These are phyloP conservation scores for Globisporangium spinosum DNA, from an alignment of 352 stramenopile genomes.

Conservation along the genomic window DNA sequence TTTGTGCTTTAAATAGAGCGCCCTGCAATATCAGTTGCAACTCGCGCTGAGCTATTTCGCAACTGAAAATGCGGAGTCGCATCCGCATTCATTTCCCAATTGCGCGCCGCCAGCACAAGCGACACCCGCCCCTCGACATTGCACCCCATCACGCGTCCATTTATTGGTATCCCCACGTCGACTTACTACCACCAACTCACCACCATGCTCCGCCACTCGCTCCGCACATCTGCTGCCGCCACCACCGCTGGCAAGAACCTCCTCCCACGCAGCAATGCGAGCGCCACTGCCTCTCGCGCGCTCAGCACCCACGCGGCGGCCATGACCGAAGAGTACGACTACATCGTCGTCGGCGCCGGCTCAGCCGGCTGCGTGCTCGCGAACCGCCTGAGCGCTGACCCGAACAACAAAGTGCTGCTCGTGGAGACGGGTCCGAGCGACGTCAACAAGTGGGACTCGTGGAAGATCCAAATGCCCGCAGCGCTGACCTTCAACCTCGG, in stretches of 20 bases:
- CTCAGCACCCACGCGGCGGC: constrained; percentile 20
- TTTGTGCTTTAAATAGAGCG: not conserved
- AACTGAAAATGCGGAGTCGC: not conserved
- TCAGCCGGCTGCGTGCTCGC: constrained; percentile 90
- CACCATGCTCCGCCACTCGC: constrained; percentile 25
- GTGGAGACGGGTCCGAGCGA: constrained; percentile 88
- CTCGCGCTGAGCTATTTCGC: not conserved
- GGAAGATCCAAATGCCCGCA: constrained; percentile 90
- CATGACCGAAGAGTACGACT: constrained; percentile 69
- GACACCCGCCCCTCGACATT: not conserved
- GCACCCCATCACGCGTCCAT: not conserved
- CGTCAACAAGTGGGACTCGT: constrained; percentile 82
- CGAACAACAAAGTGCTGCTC: constrained; percentile 83
- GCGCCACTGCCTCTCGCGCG: constrained; percentile 12
- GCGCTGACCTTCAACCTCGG: constrained; percentile 83
- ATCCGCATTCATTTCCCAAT: constrained; percentile 7
- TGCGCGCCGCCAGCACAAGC: constrained; percentile 13
- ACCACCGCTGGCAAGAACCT: not conserved
- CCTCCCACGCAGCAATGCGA: not conserved
- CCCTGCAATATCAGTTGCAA: not conserved
- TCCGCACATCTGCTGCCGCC: constrained; percentile 6
- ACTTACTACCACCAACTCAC: not conserved
- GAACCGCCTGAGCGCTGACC: constrained; percentile 83
- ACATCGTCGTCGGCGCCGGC: constrained; percentile 91
- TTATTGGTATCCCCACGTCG: not conserved